Conservation (phyloP, 2,329 filamentous ascomycete genomes). For the Rhexocercosporidium sp. region DNA sequence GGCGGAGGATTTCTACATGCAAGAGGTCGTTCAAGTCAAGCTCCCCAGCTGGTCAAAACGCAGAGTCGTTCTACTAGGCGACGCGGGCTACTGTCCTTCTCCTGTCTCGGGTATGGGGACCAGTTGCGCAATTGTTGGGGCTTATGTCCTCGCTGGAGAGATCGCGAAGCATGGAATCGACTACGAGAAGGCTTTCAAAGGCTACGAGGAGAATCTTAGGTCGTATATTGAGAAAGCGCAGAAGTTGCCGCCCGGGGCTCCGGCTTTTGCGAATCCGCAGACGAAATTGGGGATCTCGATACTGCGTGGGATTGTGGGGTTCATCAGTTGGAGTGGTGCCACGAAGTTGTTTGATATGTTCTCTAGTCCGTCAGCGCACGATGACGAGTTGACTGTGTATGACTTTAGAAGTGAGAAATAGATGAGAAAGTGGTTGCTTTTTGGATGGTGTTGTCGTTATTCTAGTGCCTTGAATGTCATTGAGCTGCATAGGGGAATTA, state of each 20-base stretch:
- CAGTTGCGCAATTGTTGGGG: constrained; percentile 52
- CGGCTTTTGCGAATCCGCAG: constrained; percentile 26
- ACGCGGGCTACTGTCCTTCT: constrained; percentile 61
- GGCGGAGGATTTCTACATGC: constrained; percentile 52
- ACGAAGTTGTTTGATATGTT: constrained; percentile 20
- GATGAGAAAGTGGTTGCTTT: no score
- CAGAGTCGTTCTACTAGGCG: constrained; percentile 57
- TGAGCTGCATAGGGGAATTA: no score
- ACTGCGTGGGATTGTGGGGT: constrained; percentile 11
- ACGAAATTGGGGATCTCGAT: constrained; percentile 25
- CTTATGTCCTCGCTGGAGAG: constrained; percentile 63
- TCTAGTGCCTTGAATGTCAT: no score
- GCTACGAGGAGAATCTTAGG: constrained; percentile 51
- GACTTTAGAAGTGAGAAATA: constrained; percentile 1
- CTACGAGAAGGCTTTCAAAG: constrained; percentile 45
- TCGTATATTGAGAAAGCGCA: constrained; percentile 53
- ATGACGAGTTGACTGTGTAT: constrained; percentile 16
- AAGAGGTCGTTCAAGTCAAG: constrained; percentile 51
- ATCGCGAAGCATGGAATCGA: constrained; percentile 37
- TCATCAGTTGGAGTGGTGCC: constrained; percentile 16
- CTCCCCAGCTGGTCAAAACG: constrained; percentile 49
- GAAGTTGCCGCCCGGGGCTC: constrained; percentile 33
- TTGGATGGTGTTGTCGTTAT: no score
- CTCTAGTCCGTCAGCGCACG: constrained; percentile 4
- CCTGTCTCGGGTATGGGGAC: constrained; percentile 58